phyloP scores from a whole-genome alignment of 768 basidiomycete genomes.

The Xerocomellus amylosporus region DNA sequence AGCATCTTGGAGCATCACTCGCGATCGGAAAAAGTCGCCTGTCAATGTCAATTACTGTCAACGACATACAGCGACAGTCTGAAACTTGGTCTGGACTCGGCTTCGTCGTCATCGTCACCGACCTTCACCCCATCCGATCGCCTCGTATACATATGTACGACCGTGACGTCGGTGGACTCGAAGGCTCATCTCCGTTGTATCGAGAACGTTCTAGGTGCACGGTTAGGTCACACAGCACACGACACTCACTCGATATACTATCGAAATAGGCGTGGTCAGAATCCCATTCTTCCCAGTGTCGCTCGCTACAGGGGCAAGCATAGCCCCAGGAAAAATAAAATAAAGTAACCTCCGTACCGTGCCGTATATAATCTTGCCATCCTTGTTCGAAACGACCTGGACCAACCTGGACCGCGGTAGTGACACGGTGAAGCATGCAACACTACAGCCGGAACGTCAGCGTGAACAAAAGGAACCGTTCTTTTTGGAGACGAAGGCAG shows the following conservation, averaged over 20 bases:
- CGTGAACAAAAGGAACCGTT: neutral
- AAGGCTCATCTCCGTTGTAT: no score
- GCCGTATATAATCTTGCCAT: constrained; percentile 63
- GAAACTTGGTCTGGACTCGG: constrained; percentile 37
- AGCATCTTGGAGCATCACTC: constrained; percentile 22
- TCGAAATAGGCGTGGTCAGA: constrained; percentile 28
- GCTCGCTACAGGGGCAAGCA: constrained; percentile 56
- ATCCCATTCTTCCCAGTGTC: constrained; percentile 35
- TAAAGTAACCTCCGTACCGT: constrained; percentile 25
- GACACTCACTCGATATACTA: neutral
- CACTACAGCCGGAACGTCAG: constrained; percentile 35
- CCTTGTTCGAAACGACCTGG: constrained; percentile 53
- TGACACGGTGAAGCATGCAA: constrained; percentile 58
- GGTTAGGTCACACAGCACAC: neutral
- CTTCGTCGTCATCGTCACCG: constrained; percentile 50
- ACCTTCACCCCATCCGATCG: neutral
- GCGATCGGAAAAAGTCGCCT: constrained; percentile 72
- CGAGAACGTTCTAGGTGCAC: neutral
- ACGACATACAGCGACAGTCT: constrained; percentile 45
- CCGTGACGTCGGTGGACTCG: neutral
- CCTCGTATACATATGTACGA: neutral
- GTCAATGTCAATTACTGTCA: constrained; percentile 31
- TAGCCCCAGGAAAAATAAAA: neutral
- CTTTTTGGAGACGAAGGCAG: neutral
- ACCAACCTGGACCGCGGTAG: constrained; percentile 50